Evolutionary conservation across 768 basidiomycete genomes (phyloP).

Genomic region (Xerocomellus intermedius): DNA sequence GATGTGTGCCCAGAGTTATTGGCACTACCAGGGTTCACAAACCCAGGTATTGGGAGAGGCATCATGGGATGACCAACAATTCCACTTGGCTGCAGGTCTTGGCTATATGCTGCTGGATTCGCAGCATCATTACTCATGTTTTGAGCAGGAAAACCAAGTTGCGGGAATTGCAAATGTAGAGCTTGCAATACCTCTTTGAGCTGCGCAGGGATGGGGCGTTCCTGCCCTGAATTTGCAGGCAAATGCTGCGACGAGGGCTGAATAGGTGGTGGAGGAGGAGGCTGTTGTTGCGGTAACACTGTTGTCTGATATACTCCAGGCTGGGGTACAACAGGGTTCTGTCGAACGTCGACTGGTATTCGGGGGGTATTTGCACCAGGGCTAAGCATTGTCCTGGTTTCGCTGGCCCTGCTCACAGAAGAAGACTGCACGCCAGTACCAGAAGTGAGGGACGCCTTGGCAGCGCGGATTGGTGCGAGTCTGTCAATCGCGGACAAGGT

Average conservation of each 20-base stretch:
- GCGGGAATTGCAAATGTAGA: constrained; percentile 17
- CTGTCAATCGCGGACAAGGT: constrained; percentile 18
- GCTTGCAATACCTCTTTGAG: constrained; percentile 16
- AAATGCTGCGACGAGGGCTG: constrained; percentile 2
- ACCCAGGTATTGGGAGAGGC: background rate
- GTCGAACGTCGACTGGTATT: background rate
- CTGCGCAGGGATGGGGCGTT: background rate
- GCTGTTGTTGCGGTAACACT: background rate
- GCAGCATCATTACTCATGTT: background rate
- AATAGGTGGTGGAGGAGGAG: background rate
- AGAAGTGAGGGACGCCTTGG: constrained; percentile 25
- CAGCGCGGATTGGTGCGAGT: constrained; percentile 35
- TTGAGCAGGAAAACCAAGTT: constrained; percentile 3
- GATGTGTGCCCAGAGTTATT: background rate
- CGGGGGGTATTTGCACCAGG: background rate
- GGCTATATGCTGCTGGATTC: background rate
- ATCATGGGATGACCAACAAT: background rate
- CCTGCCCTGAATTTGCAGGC: constrained; percentile 2
- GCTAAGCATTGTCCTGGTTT: background rate
- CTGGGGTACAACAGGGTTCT: background rate
- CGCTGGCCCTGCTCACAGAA: background rate
- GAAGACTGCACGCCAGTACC: constrained; percentile 8
- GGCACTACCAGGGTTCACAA: background rate
- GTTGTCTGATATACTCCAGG: background rate
- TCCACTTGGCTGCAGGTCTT: background rate